Conservation (phyloP, 1,284 basidiomycete genomes). For the Malassezia furfur region DNA sequence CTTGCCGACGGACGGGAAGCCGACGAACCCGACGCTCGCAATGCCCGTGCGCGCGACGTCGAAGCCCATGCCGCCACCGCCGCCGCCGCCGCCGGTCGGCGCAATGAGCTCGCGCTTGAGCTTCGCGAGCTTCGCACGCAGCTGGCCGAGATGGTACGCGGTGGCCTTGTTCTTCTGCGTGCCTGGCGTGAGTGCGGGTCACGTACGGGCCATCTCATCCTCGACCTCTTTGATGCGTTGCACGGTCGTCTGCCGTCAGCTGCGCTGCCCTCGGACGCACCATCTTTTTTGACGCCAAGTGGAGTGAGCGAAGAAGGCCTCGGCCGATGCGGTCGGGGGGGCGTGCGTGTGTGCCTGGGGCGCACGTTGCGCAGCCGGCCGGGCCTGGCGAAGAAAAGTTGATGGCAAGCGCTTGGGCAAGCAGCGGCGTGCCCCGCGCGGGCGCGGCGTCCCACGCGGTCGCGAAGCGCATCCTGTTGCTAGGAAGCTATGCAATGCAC, state of each 20-base stretch:
- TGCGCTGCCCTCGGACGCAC: slow-evolving; percentile 1
- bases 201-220: slow-evolving; percentile 44
- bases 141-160: slow-evolving; percentile 79
- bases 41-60: slow-evolving; percentile 94
- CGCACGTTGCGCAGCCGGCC: too few species aligned
- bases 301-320: slow-evolving; percentile 1
- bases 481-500: slow-evolving; percentile 8
- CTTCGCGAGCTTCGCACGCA: slow-evolving; percentile 97
- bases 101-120: slow-evolving; percentile 85
- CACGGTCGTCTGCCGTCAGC: slow-evolving; percentile 27
- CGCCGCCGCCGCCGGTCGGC: slow-evolving; percentile 68
- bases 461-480: slow-evolving; percentile 5
- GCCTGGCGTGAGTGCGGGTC: slow-evolving; percentile 33
- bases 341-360: background rate
- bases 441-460: background rate
- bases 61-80: slow-evolving; percentile 58
- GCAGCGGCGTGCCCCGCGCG: background rate
- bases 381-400: background rate
- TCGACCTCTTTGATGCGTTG: slow-evolving; percentile 47
- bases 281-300: slow-evolving; percentile 6
- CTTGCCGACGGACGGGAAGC: slow-evolving; percentile 55
- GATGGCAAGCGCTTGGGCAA: background rate
- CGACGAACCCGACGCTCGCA: slow-evolving; percentile 68
- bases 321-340: slow-evolving; percentile 2
- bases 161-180: slow-evolving; percentile 87